phyloP scores from a whole-genome alignment of 306 rosid genomes.

The Psophocarpus tetragonolobus region DNA sequence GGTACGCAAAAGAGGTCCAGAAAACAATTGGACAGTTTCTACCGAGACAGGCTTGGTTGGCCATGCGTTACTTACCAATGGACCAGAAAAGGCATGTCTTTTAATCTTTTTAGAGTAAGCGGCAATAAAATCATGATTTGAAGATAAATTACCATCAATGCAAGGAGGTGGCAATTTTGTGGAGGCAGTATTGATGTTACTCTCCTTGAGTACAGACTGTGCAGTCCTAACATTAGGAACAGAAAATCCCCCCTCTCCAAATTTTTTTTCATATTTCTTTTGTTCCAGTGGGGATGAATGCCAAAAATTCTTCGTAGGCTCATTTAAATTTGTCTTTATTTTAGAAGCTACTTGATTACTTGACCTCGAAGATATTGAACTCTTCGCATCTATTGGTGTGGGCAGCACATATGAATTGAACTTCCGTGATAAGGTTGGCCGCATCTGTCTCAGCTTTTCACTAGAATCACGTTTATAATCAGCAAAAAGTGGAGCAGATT shows the following conservation, averaged over 20 bases:
- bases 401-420: slow-evolving; percentile 76
- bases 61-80: slow-evolving; percentile 56
- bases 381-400: slow-evolving; percentile 60
- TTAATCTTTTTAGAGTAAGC: slow-evolving; percentile 56
- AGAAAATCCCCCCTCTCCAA: slow-evolving; percentile 40
- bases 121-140: slow-evolving; percentile 40
- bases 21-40: slow-evolving; percentile 57
- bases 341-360: slow-evolving; percentile 39
- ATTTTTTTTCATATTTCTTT: slow-evolving; percentile 41
- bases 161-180: slow-evolving; percentile 58
- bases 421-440: slow-evolving; percentile 58
- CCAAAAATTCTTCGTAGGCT: slow-evolving; percentile 56
- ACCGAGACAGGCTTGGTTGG: slow-evolving; percentile 47
- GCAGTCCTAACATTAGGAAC: slow-evolving; percentile 38
- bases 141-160: slow-evolving; percentile 42
- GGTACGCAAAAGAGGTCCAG: slow-evolving; percentile 68
- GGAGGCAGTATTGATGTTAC: slow-evolving; percentile 51
- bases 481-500: slow-evolving; percentile 79
- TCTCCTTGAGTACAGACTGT: slow-evolving; percentile 68
- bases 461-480: slow-evolving; percentile 49
- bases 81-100: slow-evolving; percentile 77
- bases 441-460: slow-evolving; percentile 60
- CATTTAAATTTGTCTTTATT: slow-evolving; percentile 32
- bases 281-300: slow-evolving; percentile 69
- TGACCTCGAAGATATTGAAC: slow-evolving; percentile 44